A percentile compares a stretch with the other conserved stretches of the same genome.
phyloP scores from a whole-genome alignment of 805 yeast species.

The Metschnikowia henanensis region DNA sequence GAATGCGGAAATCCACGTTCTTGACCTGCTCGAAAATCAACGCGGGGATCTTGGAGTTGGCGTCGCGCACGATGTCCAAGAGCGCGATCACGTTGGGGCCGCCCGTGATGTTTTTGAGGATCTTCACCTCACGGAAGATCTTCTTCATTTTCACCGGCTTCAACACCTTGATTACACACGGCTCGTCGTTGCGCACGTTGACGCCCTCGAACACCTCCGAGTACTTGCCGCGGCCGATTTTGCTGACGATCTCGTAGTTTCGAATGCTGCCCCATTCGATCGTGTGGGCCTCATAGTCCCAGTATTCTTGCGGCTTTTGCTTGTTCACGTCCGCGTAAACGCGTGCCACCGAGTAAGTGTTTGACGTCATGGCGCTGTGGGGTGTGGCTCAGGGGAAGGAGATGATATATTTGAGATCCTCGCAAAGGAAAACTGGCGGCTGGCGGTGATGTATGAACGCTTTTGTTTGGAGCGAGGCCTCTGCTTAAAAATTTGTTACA shows the following conservation, averaged over 20 bases:
- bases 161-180: slow-evolving; percentile 82
- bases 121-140: slow-evolving; percentile 86
- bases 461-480: not conserved
- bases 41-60: slow-evolving; percentile 80
- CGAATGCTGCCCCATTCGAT: slow-evolving; percentile 43
- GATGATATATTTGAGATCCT: too few relatives aligned
- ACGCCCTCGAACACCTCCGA: slow-evolving; percentile 93
- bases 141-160: slow-evolving; percentile 94
- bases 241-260: slow-evolving; percentile 73
- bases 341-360: slow-evolving; percentile 34
- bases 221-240: slow-evolving; percentile 92
- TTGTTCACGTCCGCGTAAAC: slow-evolving; percentile 79
- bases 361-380: slow-evolving; percentile 14
- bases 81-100: slow-evolving; percentile 81
- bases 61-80: slow-evolving; percentile 80
- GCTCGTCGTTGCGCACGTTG: slow-evolving; percentile 58
- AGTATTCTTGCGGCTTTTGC: slow-evolving; percentile 67
- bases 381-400: too few relatives aligned
- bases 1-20: slow-evolving; percentile 77
- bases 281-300: slow-evolving; percentile 76
- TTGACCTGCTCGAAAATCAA: slow-evolving; percentile 81
- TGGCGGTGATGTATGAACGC: not conserved
- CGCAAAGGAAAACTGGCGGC: too few relatives aligned
- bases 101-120: slow-evolving; percentile 78
- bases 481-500: slow-evolving; percentile 11